Evolutionary conservation across 1,284 basidiomycete species (phyloP).

Genomic region (Rhodotorula sp.): DNA sequence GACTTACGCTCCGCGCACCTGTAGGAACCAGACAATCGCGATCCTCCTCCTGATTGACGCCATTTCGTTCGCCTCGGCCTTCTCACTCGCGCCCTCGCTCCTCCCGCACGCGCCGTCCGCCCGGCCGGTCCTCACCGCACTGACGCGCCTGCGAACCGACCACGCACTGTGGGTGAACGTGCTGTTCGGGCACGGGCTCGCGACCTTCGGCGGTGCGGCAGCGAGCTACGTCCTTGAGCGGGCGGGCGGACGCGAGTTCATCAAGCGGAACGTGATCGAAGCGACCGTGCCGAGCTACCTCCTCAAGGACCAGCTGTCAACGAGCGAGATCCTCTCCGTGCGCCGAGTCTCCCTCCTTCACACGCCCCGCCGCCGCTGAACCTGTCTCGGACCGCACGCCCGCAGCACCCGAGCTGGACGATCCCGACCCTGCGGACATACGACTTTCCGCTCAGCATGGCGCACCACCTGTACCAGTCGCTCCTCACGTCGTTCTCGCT

Average conservation of each 20-base stretch:
- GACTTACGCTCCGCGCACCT: too few species aligned
- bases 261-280: slow-evolving; percentile 23
- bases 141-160: slow-evolving; percentile 17
- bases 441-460: slow-evolving; percentile 29
- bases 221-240: slow-evolving; percentile 30
- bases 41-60: slow-evolving; percentile 36
- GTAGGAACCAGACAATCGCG: slow-evolving; percentile 19
- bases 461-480: slow-evolving; percentile 39
- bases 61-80: slow-evolving; percentile 28
- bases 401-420: slow-evolving; percentile 37
- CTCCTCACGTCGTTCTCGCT: slow-evolving; percentile 24
- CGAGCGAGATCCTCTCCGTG: slow-evolving; percentile 31
- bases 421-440: slow-evolving; percentile 39
- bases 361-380: too few species aligned
- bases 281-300: slow-evolving; percentile 26
- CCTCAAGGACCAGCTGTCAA: slow-evolving; percentile 26
- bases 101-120: slow-evolving; percentile 26
- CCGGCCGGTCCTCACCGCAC: slow-evolving; percentile 19
- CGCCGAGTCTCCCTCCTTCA: not conserved
- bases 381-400: not conserved
- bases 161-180: slow-evolving; percentile 30
- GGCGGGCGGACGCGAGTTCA: slow-evolving; percentile 20
- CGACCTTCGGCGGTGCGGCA: slow-evolving; percentile 13
- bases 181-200: slow-evolving; percentile 20
- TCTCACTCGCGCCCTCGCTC: slow-evolving; percentile 26